Base-by-base conservation (phyloP, 305 asterid species). In the Withania somnifera region DNA sequence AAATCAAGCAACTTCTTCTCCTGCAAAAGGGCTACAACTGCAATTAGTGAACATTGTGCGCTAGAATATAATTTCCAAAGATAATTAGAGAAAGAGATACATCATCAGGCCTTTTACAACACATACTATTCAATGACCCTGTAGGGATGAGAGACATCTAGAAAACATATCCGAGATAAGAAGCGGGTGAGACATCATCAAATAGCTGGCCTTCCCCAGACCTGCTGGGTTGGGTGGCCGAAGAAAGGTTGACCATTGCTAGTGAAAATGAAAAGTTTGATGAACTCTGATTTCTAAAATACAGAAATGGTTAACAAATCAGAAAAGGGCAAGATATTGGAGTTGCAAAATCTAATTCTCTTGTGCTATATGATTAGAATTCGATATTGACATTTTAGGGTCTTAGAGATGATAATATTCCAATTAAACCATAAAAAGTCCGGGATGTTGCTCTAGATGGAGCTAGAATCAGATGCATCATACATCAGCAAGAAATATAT, bases 1-100 rank as follows among this genome's bases (percentile, higher is more conserved):
- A 96, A 89, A 87, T 94, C 93, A 69, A 96, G 98, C 85, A 94
- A 85, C 88, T 90, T 91, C 87, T 91, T 93, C 73, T 92, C 94
- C 98, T 96, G 99, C 97, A 96, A 90, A 90, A 94, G 92, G 84
- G 89, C 99, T 96, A 89, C 86, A 91, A 82, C 79, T 80, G 86
- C 85, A 90, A 88, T 85, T 73, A 81, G 81, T 92, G 42, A 93
- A 85, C 83, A 88, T 86, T 52, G 82, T 80, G 85, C 76, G 78
- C 87, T 13, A 5, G 61, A 28, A 73, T 68, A 76, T 56, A 71
- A 81, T 68, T 28, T n/a, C 54, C 7, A 53, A 75, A 71, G 80
- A 17, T 45, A 61, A 28, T 66, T 53, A 80, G 50, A 36, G 24
- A 36, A 36, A 80, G 36, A 64, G 3, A 28, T 80, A 13, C 28